Conservation (phyloP, 306 rosid species). For the Castanea crenata region DNA sequence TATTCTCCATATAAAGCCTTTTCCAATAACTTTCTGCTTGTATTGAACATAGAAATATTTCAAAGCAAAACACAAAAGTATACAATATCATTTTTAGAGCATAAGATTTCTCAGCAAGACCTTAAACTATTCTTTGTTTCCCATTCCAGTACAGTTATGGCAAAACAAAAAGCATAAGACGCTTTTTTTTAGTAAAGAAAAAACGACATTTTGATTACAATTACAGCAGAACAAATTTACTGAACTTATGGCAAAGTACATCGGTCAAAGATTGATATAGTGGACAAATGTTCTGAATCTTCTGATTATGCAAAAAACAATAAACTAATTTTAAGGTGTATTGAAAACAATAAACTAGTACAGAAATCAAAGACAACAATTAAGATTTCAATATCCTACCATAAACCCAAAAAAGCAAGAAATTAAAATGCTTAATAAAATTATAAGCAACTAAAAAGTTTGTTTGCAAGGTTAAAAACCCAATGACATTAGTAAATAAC, state of each 20-base stretch:
- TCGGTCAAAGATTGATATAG: background rate
- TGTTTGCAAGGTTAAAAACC: too few relatives aligned
- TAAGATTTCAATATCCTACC: background rate
- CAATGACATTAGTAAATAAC: too few relatives aligned
- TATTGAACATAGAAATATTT: background rate
- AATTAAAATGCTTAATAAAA: too few relatives aligned
- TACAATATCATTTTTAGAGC: background rate
- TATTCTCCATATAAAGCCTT: background rate
- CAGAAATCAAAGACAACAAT: background rate
- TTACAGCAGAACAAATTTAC: background rate
- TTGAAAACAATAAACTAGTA: background rate
- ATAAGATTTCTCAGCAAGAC: background rate
- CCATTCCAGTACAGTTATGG: background rate
- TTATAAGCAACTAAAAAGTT: too few relatives aligned
- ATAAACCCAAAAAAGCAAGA: background rate
- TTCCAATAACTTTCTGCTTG: background rate
- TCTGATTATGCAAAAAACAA: too few relatives aligned
- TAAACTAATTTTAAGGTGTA: background rate
- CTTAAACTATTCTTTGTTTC: background rate
- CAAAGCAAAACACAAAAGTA: background rate
- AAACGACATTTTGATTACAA: background rate
- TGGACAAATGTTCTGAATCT: background rate
- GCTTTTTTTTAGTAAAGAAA: background rate
- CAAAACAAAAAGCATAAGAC: background rate
- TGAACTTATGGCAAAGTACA: background rate